Percentiles rank a stretch among this genome's conserved stretches.
These are phyloP conservation scores for Hyphopichia khmerensis DNA, from an alignment of 1,139 yeast species.

Conservation along the genomic window DNA sequence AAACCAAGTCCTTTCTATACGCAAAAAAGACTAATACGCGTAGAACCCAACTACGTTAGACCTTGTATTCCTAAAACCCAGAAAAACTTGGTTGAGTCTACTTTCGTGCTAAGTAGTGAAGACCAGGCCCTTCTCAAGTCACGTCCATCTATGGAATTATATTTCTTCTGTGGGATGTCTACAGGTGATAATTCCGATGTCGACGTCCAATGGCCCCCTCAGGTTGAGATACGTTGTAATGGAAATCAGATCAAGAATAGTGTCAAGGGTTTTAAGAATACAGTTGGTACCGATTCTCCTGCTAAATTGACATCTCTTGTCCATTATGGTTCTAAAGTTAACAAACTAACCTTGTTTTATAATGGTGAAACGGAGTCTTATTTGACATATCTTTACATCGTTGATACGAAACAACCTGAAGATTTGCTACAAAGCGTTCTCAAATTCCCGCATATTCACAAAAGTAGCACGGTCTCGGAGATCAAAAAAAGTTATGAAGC, in stretches of 20 bases:
- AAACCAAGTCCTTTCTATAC: conserved; percentile 53
- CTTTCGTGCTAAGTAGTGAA: conserved; percentile 38
- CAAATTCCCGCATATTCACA: conserved; percentile 46
- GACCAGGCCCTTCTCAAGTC: conserved; percentile 24
- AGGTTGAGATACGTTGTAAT: conserved; percentile 56
- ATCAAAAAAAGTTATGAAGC: conserved; percentile 30
- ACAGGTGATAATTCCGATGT: conserved; percentile 33
- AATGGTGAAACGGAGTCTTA: conserved; percentile 49
- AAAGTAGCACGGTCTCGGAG: conserved; percentile 42
- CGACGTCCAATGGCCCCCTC: conserved; percentile 55
- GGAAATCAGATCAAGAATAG: conserved; percentile 44
- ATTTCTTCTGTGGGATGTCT: conserved; percentile 45
- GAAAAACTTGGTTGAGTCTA: conserved; percentile 17
- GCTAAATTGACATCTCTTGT: conserved; percentile 56
- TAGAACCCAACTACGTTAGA: conserved; percentile 41
- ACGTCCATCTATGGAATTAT: conserved; percentile 19
- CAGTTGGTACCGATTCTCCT: conserved; percentile 64
- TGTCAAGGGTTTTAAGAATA: conserved; percentile 60
- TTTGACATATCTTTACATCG: conserved; percentile 52
- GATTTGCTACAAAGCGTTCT: conserved; percentile 23
- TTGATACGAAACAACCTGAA: conserved; percentile 45
- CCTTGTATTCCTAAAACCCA: conserved; percentile 14
- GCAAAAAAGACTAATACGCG: conserved; percentile 42
- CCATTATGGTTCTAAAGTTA: conserved; percentile 25
- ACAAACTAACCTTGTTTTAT: conserved; percentile 50